Evolutionary conservation across 2,329 filamentous ascomycete genomes (phyloP).

Genomic region (Orbilia oligospora): DNA sequence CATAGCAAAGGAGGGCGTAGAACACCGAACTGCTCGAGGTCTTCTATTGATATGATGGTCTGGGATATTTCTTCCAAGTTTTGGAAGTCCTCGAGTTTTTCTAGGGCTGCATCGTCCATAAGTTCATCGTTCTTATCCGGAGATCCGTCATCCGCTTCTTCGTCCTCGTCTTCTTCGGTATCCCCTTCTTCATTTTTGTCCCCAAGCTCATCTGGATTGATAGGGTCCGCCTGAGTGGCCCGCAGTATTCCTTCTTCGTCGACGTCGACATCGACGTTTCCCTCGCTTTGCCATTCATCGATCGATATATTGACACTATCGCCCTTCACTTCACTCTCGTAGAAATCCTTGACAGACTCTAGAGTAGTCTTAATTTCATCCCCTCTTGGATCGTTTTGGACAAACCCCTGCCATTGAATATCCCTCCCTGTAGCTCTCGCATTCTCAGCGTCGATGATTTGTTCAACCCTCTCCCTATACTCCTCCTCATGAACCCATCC

Average conservation of each 20-base stretch:
- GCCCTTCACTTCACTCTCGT: slow-evolving; percentile 67
- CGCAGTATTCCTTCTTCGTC: slow-evolving; percentile 71
- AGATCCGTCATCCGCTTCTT: slow-evolving; percentile 65
- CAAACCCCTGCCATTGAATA: slow-evolving; percentile 77
- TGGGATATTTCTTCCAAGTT: slow-evolving; percentile 36
- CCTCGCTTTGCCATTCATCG: slow-evolving; percentile 35
- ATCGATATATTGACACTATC: slow-evolving; percentile 18
- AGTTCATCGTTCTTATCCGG: slow-evolving; percentile 68
- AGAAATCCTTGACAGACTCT: slow-evolving; percentile 89
- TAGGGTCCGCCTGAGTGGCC: slow-evolving; percentile 60
- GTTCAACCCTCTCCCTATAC: slow-evolving; percentile 76
- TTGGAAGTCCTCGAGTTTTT: slow-evolving; percentile 27
- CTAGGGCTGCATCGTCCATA: slow-evolving; percentile 60
- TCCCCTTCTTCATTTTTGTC: slow-evolving; percentile 72
- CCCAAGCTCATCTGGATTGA: slow-evolving; percentile 69
- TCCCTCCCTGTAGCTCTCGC: slow-evolving; percentile 68
- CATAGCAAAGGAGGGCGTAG: slow-evolving; percentile 32
- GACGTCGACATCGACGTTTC: slow-evolving; percentile 74
- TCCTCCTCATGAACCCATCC: slow-evolving; percentile 95
- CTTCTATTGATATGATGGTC: slow-evolving; percentile 36
- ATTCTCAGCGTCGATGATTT: slow-evolving; percentile 77
- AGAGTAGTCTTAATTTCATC: slow-evolving; percentile 80
- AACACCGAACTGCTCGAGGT: slow-evolving; percentile 53
- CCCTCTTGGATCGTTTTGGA: slow-evolving; percentile 72
- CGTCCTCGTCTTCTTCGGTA: slow-evolving; percentile 45